phyloP scores from a whole-genome alignment of 768 basidiomycete species.

The Lactifluus hygrophoroides region DNA sequence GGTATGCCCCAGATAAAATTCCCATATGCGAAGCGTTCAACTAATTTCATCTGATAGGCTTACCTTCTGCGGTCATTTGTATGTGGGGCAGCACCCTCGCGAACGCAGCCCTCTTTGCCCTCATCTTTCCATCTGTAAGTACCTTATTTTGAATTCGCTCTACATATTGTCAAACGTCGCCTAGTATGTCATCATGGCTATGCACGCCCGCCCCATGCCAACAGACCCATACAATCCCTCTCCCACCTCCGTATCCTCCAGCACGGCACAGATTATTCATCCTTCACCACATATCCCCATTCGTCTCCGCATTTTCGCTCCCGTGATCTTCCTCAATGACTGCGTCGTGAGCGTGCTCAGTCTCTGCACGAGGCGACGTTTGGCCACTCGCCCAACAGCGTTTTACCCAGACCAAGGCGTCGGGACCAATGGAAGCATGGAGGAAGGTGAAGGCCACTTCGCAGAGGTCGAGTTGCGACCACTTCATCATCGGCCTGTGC shows the following conservation, averaged over 20 bases:
- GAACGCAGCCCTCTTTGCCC: constrained; percentile 75
- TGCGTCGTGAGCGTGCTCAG: constrained; percentile 54
- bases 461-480: constrained; percentile 23
- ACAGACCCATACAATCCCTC: constrained; percentile 63
- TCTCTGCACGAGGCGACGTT: constrained; percentile 33
- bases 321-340: constrained; percentile 71
- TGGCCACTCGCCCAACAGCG: constrained; percentile 15
- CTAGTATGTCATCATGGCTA: constrained; percentile 80
- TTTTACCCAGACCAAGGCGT: constrained; percentile 25
- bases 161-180: background rate
- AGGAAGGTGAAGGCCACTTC: constrained; percentile 53
- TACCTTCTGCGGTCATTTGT: constrained; percentile 66
- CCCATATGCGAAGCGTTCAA: background rate
- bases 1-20: constrained; percentile 35
- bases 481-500: constrained; percentile 6
- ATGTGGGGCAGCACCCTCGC: constrained; percentile 66
- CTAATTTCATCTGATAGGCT: constrained; percentile 34
- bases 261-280: constrained; percentile 35
- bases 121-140: constrained; percentile 71
- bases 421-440: constrained; percentile 49
- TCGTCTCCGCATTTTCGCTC: constrained; percentile 65
- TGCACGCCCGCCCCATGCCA: constrained; percentile 67
- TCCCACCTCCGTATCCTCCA: constrained; percentile 8
- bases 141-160: background rate
- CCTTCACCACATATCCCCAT: constrained; percentile 76